Evolutionary conservation across 306 rosid genomes (phyloP), one percentile per base, ranked within the genome.

Genomic region (Fagus sylvatica): DNA sequence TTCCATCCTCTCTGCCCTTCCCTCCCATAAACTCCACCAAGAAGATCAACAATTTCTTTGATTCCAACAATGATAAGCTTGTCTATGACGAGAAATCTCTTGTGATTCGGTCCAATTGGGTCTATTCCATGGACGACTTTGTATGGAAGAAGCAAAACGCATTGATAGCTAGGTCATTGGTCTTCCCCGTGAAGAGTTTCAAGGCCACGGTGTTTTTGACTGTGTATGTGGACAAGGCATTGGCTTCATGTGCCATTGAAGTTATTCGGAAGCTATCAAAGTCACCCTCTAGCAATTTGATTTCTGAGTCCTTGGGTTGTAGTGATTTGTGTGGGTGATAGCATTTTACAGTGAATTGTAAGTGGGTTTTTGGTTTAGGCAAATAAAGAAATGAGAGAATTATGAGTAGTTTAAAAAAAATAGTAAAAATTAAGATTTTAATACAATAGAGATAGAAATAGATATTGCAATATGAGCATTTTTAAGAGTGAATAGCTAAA

Each of bases 121-220:
- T 95, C 36, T 95, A 97, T 0, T 90, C 94, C 3, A 95, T 90
- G 98, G 99, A 91, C 10, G 98, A 95, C 74, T 85, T 95, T 1
- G 99, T 95, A n/a, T 95, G 99, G 99, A 90, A 86, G 90, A 93
- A 84, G 83, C 93, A 98, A 15, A 91, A 82, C 19, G 90, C 98
- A 3, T 84, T 95, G 74, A 93, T 91, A 96, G 96, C 96, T 15
- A 90, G 99, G 72, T 95, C 99, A 10, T 65, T 93, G 74, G 88
- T 95, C 46, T 71, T 95, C 77, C 98, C 99, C 4, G 98, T 93
- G 28, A 98, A 95, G 91, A 95, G 84, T 71, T 93, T 95, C 79
- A 85, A 94, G 34, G 85, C 91, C 53, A 88, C 99, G 0, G 99
- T 95, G 78, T 91, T 95, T 80, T 94, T 98, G 12, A 62, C 91